A percentile compares a stretch with the other conserved stretches of the same genome.
phyloP scores from a whole-genome alignment of 768 basidiomycete species.

The Tremella mesenterica region DNA sequence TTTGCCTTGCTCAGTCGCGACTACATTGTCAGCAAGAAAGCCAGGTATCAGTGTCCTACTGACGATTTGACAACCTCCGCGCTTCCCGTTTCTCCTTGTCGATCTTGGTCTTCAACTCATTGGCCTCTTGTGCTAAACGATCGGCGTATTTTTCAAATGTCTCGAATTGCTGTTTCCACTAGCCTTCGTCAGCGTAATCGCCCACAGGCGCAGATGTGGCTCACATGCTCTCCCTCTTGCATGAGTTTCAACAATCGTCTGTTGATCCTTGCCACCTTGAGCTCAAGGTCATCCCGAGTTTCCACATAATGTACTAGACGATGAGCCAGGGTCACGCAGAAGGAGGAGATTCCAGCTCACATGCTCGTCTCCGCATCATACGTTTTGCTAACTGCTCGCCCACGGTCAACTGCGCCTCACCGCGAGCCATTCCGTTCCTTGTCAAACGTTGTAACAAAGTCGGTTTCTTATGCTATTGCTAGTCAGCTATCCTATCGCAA shows the following conservation, averaged over 20 bases:
- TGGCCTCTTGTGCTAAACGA: slow-evolving; percentile 64
- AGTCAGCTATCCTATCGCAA: background rate
- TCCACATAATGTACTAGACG: slow-evolving; percentile 73
- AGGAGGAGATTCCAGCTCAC: slow-evolving; percentile 9
- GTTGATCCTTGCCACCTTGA: slow-evolving; percentile 50
- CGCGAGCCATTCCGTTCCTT: slow-evolving; percentile 61
- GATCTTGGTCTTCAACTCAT: slow-evolving; percentile 74
- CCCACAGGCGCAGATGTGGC: background rate
- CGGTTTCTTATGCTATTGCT: slow-evolving; percentile 71
- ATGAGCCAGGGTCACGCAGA: background rate
- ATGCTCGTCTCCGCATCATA: slow-evolving; percentile 80
- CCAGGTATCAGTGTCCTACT: slow-evolving; percentile 65
- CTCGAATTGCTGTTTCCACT: slow-evolving; percentile 86
- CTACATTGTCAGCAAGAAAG: slow-evolving; percentile 53
- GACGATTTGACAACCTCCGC: slow-evolving; percentile 59
- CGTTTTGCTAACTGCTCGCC: slow-evolving; percentile 79
- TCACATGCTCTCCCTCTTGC: slow-evolving; percentile 34
- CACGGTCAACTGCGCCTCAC: slow-evolving; percentile 61
- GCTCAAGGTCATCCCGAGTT: slow-evolving; percentile 84
- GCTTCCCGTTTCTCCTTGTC: slow-evolving; percentile 86
- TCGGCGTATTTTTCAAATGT: slow-evolving; percentile 91
- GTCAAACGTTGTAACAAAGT: slow-evolving; percentile 76
- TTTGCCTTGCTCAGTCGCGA: slow-evolving; percentile 17
- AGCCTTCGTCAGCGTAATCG: slow-evolving; percentile 2
- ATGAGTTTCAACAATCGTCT: slow-evolving; percentile 25